phyloP scores from a whole-genome alignment of 1,284 basidiomycete genomes.

The Austroboletus rostrupii region DNA sequence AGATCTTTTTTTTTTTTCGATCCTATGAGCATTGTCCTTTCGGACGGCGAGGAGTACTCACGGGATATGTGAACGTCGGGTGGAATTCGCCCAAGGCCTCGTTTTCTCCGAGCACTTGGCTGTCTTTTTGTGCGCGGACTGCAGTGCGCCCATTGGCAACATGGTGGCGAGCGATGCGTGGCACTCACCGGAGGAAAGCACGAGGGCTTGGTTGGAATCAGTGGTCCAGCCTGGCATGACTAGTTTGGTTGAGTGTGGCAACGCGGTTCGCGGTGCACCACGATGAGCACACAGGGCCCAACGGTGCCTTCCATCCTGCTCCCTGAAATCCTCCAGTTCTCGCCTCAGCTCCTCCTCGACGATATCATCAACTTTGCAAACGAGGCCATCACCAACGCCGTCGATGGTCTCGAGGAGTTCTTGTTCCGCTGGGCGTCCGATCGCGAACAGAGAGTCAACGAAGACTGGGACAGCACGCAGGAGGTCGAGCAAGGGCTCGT shows the following conservation, averaged over 20 bases:
- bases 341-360: slow-evolving; percentile 65
- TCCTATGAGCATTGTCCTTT: slow-evolving; percentile 6
- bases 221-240: slow-evolving; percentile 56
- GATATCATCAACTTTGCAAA: slow-evolving; percentile 67
- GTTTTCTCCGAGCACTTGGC: slow-evolving; percentile 54
- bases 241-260: too few species aligned
- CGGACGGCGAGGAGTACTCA: slow-evolving; percentile 32
- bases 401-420: slow-evolving; percentile 72
- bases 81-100: slow-evolving; percentile 66
- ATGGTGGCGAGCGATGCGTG: slow-evolving; percentile 3
- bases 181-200: slow-evolving; percentile 62
- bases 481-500: slow-evolving; percentile 73
- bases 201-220: slow-evolving; percentile 78
- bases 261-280: slow-evolving; percentile 6
- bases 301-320: slow-evolving; percentile 49
- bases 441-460: slow-evolving; percentile 39
- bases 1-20: slow-evolving; percentile 59
- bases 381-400: slow-evolving; percentile 62
- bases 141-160: slow-evolving; percentile 4
- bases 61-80: slow-evolving; percentile 86
- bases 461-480: slow-evolving; percentile 56
- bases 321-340: slow-evolving; percentile 62
- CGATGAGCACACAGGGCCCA: slow-evolving; percentile 27
- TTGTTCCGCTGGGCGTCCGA: slow-evolving; percentile 65
- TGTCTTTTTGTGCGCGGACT: slow-evolving; percentile 67